These are phyloP conservation scores for Neoascochyta sp. DNA, from an alignment of 2,329 filamentous ascomycete species.

Conservation along the genomic window DNA sequence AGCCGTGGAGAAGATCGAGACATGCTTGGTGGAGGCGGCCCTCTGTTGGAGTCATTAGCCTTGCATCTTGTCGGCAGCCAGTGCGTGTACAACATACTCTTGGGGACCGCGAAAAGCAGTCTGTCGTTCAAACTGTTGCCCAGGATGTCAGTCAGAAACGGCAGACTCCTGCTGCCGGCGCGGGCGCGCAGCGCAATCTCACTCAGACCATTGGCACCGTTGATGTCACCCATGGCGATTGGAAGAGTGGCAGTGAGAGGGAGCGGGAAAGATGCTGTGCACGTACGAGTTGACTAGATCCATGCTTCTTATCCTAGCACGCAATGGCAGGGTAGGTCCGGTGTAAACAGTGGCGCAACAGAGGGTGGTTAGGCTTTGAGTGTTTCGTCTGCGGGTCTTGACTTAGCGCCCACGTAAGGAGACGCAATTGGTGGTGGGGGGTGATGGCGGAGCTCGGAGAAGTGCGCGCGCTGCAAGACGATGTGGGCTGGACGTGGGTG, in stretches of 20 bases:
- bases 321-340: constrained; percentile 22
- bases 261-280: constrained; percentile 5
- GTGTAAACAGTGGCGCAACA: constrained; percentile 14
- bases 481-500: constrained; percentile 17
- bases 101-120: constrained; percentile 94
- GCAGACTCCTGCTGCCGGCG: constrained; percentile 33
- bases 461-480: constrained; percentile 14
- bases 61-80: too few relatives aligned
- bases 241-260: constrained; percentile 3
- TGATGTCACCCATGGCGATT: constrained; percentile 20
- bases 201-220: constrained; percentile 18
- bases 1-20: constrained; percentile 86
- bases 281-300: constrained; percentile 44
- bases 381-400: constrained; percentile 13
- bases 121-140: constrained; percentile 79
- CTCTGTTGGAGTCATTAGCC: constrained; percentile 55
- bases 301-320: constrained; percentile 32
- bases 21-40: constrained; percentile 84
- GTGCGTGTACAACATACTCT: constrained; percentile 63
- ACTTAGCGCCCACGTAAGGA: constrained; percentile 24
- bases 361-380: constrained; percentile 15
- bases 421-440: constrained; percentile 21
- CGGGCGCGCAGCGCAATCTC: constrained; percentile 22
- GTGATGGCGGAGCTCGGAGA: constrained; percentile 10
- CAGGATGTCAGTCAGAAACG: constrained; percentile 39